Evolutionary conservation across 179 eudicot genomes (phyloP), one percentile per base, ranked within the genome.

Genomic region (Gypsophila paniculata): DNA sequence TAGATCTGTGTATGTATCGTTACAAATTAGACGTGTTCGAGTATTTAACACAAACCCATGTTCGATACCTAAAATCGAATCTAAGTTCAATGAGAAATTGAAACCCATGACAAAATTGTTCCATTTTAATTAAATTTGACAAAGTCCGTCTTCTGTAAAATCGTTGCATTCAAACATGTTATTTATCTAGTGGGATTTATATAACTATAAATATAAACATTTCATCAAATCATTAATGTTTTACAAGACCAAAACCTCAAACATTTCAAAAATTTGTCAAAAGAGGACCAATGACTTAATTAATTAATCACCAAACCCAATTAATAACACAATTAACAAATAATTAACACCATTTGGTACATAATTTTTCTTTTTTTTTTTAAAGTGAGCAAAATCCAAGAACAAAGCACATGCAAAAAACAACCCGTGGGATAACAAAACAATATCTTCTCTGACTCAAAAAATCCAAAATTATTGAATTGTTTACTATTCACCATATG

Each of bases 361-460:
- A 68, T 49, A 12, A 23, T 22, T 14, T 14, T 17, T 26, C 23
- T 5, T 39, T 65, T 19, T n/a, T 21, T 22, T 8, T 23, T 21
- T 22, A 21, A 36, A 2, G 46, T 2, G 48, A 8, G 6, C 62
- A 34, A 38, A 22, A 53, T 39, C 18, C 69, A 61, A 61, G 70
- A 42, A 70, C 8, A 14, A 58, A 70, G 21, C 79, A 76, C 79
- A 38, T 76, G 74, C 49, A 65, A 29, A 34, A 51, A 29, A 64
- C 5, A 70, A 65, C 49, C 44, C 59, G 38, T 63, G 79, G 52
- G 71, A 14, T 39, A 8, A 19, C 19, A 46, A 1, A 71, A 44
- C 55, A 72, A 54, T 9, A 72, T 51, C 60, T 70, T 66, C 22
- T 58, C 76, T 72, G 76, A 67, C 76, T 49, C 22, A 64, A 75